Evolutionary conservation across 208 protist genomes (phyloP).

Genomic region (Leishmania martiniquensis): DNA sequence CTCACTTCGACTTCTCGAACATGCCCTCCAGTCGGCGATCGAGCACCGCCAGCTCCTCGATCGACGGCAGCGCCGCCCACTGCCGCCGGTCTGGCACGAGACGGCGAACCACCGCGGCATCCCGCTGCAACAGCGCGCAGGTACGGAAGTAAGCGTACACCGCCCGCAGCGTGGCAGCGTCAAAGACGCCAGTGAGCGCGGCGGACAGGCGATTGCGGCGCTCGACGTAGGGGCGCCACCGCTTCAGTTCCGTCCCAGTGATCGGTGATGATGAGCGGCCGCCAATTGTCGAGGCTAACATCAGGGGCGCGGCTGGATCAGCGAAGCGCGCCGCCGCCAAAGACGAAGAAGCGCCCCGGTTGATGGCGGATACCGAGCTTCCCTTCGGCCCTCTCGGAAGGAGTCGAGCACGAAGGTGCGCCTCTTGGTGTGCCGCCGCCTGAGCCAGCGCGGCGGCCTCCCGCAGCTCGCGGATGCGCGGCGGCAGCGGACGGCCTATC

Average conservation of each 20-base stretch:
- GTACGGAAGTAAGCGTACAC: conserved; percentile 79
- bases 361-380: neutral
- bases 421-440: conserved; percentile 2
- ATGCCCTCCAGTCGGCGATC: conserved; percentile 55
- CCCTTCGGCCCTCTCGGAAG: neutral
- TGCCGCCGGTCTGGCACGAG: conserved; percentile 63
- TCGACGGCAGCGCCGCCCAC: conserved; percentile 71
- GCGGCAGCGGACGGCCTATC: conserved; percentile 4
- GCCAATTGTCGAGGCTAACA: neutral
- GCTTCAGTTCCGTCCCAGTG: neutral
- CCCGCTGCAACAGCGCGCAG: conserved; percentile 54
- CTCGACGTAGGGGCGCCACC: conserved; percentile 33
- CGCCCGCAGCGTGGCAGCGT: conserved; percentile 28
- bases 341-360: neutral
- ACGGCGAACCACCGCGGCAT: conserved; percentile 52
- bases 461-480: conserved; percentile 17
- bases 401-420: neutral
- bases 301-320: conserved; percentile 19
- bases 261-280: neutral
- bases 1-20: conserved; percentile 2
- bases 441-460: conserved; percentile 20
- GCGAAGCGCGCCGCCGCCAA: neutral
- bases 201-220: conserved; percentile 43
- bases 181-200: conserved; percentile 33
- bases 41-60: conserved; percentile 81